A percentile compares a stretch with the other conserved stretches of the same genome.
phyloP scores from a whole-genome alignment of 2,329 filamentous ascomycete species.

The Karstenula rhodostoma region DNA sequence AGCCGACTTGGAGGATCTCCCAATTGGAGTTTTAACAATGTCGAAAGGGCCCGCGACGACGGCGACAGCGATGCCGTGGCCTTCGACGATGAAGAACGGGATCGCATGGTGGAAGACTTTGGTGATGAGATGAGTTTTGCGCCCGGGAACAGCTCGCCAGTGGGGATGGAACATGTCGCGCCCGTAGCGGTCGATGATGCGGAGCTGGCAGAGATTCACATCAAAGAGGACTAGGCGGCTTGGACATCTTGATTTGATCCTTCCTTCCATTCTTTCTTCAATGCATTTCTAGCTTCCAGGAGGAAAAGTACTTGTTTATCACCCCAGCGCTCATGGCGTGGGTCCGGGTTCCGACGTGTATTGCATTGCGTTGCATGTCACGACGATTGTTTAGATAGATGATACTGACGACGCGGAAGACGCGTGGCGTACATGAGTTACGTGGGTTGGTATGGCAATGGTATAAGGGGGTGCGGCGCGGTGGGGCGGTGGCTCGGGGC shows the following conservation, averaged over 20 bases:
- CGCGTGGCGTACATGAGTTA: not conserved
- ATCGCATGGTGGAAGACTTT: slow-evolving; percentile 42
- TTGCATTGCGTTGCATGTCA: slow-evolving; percentile 7
- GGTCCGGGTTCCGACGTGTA: not conserved
- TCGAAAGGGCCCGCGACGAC: slow-evolving; percentile 25
- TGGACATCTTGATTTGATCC: not conserved
- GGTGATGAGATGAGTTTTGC: slow-evolving; percentile 32
- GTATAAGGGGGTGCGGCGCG: not conserved
- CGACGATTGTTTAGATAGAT: slow-evolving; percentile 5
- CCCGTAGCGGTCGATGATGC: slow-evolving; percentile 28
- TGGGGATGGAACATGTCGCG: slow-evolving; percentile 19
- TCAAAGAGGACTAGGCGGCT: slow-evolving; percentile 17
- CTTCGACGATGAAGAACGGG: slow-evolving; percentile 29
- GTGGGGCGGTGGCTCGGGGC: not conserved
- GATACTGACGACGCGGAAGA: not conserved
- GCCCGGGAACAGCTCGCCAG: slow-evolving; percentile 32
- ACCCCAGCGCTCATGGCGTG: not conserved
- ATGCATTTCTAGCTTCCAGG: not conserved
- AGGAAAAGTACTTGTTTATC: slow-evolving; percentile 5
- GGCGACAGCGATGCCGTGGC: slow-evolving; percentile 34
- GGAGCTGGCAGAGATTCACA: slow-evolving; percentile 33
- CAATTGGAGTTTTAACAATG: slow-evolving; percentile 34
- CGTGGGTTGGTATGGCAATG: not conserved
- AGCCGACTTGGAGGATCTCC: slow-evolving; percentile 19
- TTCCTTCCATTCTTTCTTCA: not conserved